Evolutionary conservation across 2,329 filamentous ascomycete genomes (phyloP).

Genomic region (Epichloe sylvatica): DNA sequence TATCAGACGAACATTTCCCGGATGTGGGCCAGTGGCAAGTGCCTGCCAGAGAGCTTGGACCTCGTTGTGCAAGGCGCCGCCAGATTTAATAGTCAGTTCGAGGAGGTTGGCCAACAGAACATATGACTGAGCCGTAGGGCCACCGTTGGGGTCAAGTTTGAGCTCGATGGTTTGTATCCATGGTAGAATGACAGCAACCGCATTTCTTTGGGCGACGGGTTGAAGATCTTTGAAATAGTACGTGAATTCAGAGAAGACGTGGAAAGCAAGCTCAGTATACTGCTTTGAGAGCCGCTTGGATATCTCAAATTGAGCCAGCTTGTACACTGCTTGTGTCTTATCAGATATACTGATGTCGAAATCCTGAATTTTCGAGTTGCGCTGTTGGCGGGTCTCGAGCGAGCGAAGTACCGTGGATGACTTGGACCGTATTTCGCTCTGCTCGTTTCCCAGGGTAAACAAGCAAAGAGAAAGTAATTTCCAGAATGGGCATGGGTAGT

Average conservation of each 20-base stretch:
- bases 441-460: slow-evolving; percentile 85
- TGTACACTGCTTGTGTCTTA: slow-evolving; percentile 96
- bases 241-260: slow-evolving; percentile 92
- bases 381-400: slow-evolving; percentile 63
- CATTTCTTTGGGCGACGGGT: slow-evolving; percentile 74
- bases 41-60: slow-evolving; percentile 97
- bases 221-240: slow-evolving; percentile 81
- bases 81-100: slow-evolving; percentile 89
- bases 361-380: slow-evolving; percentile 85
- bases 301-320: slow-evolving; percentile 91
- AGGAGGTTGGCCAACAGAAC: slow-evolving; percentile 89
- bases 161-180: slow-evolving; percentile 95
- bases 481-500: slow-evolving; percentile 80
- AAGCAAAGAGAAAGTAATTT: slow-evolving; percentile 76
- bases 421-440: slow-evolving; percentile 77
- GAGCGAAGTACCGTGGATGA: slow-evolving; percentile 68
- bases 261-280: slow-evolving; percentile 77
- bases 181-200: slow-evolving; percentile 84
- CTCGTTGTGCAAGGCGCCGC: slow-evolving; percentile 80
- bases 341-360: slow-evolving; percentile 98
- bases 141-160: slow-evolving; percentile 80
- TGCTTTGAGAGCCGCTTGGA: slow-evolving; percentile 81
- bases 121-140: slow-evolving; percentile 81
- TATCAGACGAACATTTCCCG: slow-evolving; percentile 84
- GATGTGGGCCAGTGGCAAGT: slow-evolving; percentile 80